Conservation (phyloP, 2,329 filamentous ascomycete genomes). For the Dendrostoma leiphaemia region DNA sequence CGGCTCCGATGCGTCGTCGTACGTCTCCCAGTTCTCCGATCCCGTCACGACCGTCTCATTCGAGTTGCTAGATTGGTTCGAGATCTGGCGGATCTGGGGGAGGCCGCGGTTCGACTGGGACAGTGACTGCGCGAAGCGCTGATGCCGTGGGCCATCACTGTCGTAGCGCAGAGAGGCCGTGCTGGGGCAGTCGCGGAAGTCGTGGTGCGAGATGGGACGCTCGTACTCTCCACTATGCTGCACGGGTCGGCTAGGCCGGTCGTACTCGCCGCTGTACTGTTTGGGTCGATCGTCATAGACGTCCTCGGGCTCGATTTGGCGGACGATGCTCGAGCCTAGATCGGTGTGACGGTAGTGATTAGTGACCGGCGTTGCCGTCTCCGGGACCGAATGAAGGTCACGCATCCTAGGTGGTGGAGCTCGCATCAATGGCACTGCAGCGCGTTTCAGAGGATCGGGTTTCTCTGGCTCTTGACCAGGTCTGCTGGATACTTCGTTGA, state of each 20-base stretch:
- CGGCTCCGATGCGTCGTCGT: constrained; percentile 78
- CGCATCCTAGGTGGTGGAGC: constrained; percentile 91
- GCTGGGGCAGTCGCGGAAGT: constrained; percentile 36
- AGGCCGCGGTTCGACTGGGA: constrained; percentile 34
- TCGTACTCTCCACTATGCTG: constrained; percentile 31
- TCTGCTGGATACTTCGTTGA: constrained; percentile 80
- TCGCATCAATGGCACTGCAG: constrained; percentile 51
- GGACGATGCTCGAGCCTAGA: constrained; percentile 54
- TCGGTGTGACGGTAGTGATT: constrained; percentile 49
- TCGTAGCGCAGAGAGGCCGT: constrained; percentile 15
- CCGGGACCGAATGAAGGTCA: constrained; percentile 59
- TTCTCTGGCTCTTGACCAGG: constrained; percentile 38
- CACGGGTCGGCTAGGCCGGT: constrained; percentile 29
- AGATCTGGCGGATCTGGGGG: constrained; percentile 61
- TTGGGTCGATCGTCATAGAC: constrained; percentile 68
- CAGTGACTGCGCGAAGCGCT: constrained; percentile 32
- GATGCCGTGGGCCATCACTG: constrained; percentile 27
- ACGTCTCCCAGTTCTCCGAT: constrained; percentile 98
- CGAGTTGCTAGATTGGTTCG: constrained; percentile 58
- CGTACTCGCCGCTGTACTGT: constrained; percentile 27
- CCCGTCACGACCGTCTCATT: constrained; percentile 65
- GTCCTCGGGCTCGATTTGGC: constrained; percentile 72
- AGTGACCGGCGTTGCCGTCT: constrained; percentile 48
- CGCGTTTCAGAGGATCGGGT: constrained; percentile 39
- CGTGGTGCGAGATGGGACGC: constrained; percentile 35